Percentiles rank a stretch among this genome's conserved stretches.
phyloP scores from a whole-genome alignment of 2,329 filamentous ascomycete genomes.

The Hirsutella minnesotensis region DNA sequence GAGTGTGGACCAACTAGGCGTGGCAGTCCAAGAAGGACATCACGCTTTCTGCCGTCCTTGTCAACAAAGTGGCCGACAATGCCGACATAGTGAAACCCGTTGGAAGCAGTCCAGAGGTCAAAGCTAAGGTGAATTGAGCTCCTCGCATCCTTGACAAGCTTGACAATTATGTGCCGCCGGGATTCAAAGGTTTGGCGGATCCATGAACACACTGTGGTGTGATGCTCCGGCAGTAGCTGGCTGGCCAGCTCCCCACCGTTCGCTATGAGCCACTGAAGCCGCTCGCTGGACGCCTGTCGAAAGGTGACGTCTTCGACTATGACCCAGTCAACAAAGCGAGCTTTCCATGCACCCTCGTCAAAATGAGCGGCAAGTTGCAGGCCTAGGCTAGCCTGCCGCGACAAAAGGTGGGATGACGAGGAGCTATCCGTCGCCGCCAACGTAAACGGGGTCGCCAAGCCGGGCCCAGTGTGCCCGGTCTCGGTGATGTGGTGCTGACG shows the following conservation, averaged over 20 bases:
- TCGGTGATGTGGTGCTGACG: constrained; percentile 3
- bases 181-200: constrained; percentile 3
- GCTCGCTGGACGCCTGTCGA: background rate
- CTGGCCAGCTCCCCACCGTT: constrained; percentile 1
- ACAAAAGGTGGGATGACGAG: constrained; percentile 1
- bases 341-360: background rate
- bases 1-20: background rate
- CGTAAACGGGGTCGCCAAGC: background rate
- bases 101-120: background rate
- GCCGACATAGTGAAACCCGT: background rate
- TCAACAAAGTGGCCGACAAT: background rate
- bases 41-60: no score
- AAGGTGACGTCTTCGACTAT: constrained; percentile 1
- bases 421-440: background rate
- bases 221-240: constrained; percentile 1
- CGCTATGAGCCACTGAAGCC: background rate
- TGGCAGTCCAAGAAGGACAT: background rate
- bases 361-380: background rate
- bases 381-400: background rate
- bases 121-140: constrained; percentile 1
- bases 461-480: constrained; percentile 3
- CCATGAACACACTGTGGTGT: constrained; percentile 2
- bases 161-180: constrained; percentile 1
- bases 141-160: background rate
- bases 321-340: constrained; percentile 1